Evolutionary conservation across 2,329 filamentous ascomycete species (phyloP), one percentile per base, ranked within the genome.

Genomic region (Cordyceps javanica): DNA sequence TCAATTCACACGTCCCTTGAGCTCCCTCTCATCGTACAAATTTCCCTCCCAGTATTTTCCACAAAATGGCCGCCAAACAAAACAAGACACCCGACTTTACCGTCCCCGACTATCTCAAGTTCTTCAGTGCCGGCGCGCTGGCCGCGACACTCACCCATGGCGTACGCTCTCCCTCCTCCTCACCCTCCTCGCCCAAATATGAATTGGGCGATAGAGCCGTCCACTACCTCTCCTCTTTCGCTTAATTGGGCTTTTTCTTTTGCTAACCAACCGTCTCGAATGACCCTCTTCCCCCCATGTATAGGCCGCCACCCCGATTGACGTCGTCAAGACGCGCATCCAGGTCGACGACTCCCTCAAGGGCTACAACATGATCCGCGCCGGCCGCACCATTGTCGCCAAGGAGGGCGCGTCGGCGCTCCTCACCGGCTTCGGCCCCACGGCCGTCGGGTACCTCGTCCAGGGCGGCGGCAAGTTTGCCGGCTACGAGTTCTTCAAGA

Each of bases 401-500:
- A 87, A 85, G 63, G 90, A 95, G 76, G 91, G 91, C 70, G 85
- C 88, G 62, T 84, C 86, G 62, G 89, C 90, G 62, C 81, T 95
- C 64, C 80, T 91, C 69, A 94, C 90, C 19, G 90, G 90, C 69
- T 88, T 91, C 73, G 90, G 90, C 61, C 90, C 90, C 62, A 95
- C 90, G 60, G 87, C 87, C 60, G 89, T 91, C 57, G 90, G 90
- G 70, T 95, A 95, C 77, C 89, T 94, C 75, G 86, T 94, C 59
- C 90, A 95, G 76, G 90, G 90, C 70, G 90, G 90, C 65, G 88
- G 88, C 81, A 95, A 95, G 79, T 95, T 95, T 75, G 89, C 89
- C 68, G 90, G 90, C 68, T 95, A 95, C 77, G 90, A 95, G 77
- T 90, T 91, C 81, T 95, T 95, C 87, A 95, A 95, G 83, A 88